Conservation (phyloP, 2,329 filamentous ascomycete genomes). For the Calonectria pseudoturangicola region DNA sequence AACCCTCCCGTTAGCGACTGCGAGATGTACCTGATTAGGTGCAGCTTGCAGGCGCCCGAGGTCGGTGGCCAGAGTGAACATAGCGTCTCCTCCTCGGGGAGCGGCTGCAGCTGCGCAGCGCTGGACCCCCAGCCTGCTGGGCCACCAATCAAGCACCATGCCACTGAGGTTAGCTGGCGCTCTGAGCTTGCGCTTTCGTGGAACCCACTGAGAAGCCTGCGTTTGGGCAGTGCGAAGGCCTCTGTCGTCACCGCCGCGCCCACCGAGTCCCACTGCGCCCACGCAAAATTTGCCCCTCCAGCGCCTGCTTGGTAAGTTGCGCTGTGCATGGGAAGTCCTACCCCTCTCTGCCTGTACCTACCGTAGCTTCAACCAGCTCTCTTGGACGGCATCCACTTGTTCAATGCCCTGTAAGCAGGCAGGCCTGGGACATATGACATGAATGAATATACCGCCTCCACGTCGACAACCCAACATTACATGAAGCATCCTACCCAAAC, state of each 20-base stretch:
- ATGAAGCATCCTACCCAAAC: slow-evolving; percentile 21
- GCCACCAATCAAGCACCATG: slow-evolving; percentile 26
- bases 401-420: slow-evolving; percentile 19
- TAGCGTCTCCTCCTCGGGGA: slow-evolving; percentile 11
- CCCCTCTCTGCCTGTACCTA: slow-evolving; percentile 20
- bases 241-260: slow-evolving; percentile 52
- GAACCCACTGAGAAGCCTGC: slow-evolving; percentile 19
- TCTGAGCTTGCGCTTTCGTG: slow-evolving; percentile 1
- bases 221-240: not conserved
- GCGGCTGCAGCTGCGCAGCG: slow-evolving; percentile 21
- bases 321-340: slow-evolving; percentile 14
- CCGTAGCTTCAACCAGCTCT: slow-evolving; percentile 21
- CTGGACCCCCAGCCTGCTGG: slow-evolving; percentile 14
- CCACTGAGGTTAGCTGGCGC: slow-evolving; percentile 22
- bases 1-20: slow-evolving; percentile 21
- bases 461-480: slow-evolving; percentile 21
- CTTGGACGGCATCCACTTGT: not conserved
- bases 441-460: slow-evolving; percentile 28
- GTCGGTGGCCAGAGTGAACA: slow-evolving; percentile 20
- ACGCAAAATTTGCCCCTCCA: slow-evolving; percentile 49
- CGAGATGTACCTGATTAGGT: slow-evolving; percentile 31
- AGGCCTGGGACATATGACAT: slow-evolving; percentile 18
- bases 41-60: slow-evolving; percentile 29
- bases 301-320: slow-evolving; percentile 23
- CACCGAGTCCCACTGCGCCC: slow-evolving; percentile 42